Percentiles rank a stretch among this genome's conserved stretches.
Conservation (phyloP, 768 basidiomycete genomes). For the Leccinum ochraceum region DNA sequence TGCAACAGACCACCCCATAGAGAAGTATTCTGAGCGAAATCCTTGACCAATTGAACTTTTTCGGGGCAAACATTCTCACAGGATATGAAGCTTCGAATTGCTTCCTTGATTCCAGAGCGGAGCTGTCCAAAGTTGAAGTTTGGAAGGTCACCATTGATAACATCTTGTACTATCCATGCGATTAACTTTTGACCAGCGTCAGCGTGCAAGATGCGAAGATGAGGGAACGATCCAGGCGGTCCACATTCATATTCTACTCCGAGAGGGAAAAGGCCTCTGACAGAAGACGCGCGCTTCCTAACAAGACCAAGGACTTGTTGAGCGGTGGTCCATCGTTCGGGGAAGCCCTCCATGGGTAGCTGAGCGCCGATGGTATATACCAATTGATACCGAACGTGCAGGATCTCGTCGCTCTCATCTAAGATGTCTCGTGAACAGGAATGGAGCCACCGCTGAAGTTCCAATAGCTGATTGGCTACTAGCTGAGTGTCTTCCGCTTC, state of each 20-base stretch:
- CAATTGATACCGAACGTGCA: conserved; percentile 49
- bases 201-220: conserved; percentile 16
- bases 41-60: conserved; percentile 1
- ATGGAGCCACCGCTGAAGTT: conserved; percentile 24
- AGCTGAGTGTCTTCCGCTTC: conserved; percentile 15
- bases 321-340: background rate
- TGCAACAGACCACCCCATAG: conserved; percentile 7
- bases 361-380: conserved; percentile 44
- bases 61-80: background rate
- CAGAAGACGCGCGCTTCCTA: background rate
- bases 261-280: conserved; percentile 6
- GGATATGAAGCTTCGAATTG: conserved; percentile 14
- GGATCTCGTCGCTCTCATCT: conserved; percentile 35
- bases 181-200: conserved; percentile 12
- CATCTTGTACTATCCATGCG: background rate
- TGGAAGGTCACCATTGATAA: background rate
- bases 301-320: background rate
- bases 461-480: conserved; percentile 21
- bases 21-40: background rate
- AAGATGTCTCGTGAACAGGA: conserved; percentile 8
- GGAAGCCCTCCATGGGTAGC: background rate
- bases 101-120: background rate
- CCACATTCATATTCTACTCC: conserved; percentile 12
- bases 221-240: conserved; percentile 10
- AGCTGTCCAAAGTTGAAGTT: background rate